Evolutionary conservation across 257 asterid genomes (phyloP), one percentile per base, ranked within the genome.

Genomic region (Capsicum pubescens): DNA sequence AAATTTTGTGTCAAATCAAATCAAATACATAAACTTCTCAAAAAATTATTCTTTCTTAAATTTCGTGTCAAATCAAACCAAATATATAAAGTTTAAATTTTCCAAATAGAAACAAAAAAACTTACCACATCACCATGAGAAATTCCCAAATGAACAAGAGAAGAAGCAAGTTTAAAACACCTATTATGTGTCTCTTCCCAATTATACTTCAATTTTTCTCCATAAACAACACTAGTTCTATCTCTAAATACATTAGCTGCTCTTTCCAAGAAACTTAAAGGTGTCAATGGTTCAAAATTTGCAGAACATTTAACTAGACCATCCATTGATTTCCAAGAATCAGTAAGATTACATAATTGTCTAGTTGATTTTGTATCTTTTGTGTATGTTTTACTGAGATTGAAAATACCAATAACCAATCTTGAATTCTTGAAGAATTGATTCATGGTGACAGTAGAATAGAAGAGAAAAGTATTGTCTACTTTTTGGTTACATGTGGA

Each of bases 71-170:
- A 36, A 13, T 36, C 76, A 68, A 68, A 68, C 3, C 9, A 66
- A 66, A 12, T 67, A 35, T 35, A 67, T 39, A 3, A 35, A 67
- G 16, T 36, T 11, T 26, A 26, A 26, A 26, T 26, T 26, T 26
- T 26, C 32, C 32, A 26, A 26, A 26, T 26, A 26, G 32, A 26
- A 26, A 26, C 32, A 1, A 26, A 61, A 44, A 44, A 70, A 8
- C 36, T 76, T 26, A 76, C 81, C 81, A 76, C 81, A 76, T 76
- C 81, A 32, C 81, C 81, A 76, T 54, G 63, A 76, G 81, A 76
- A 52, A 52, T 76, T 13, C 81, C 81, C 81, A 76, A 76, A 4
- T 76, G 81, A 52, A 76, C 61, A 0, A 76, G 1, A 76, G 61
- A 19, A 13, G 81, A 76, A 21, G 81, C 81, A 76, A 76, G 81